Base-by-base conservation (phyloP, 768 basidiomycete species). In the Solioccasus polychromus region DNA sequence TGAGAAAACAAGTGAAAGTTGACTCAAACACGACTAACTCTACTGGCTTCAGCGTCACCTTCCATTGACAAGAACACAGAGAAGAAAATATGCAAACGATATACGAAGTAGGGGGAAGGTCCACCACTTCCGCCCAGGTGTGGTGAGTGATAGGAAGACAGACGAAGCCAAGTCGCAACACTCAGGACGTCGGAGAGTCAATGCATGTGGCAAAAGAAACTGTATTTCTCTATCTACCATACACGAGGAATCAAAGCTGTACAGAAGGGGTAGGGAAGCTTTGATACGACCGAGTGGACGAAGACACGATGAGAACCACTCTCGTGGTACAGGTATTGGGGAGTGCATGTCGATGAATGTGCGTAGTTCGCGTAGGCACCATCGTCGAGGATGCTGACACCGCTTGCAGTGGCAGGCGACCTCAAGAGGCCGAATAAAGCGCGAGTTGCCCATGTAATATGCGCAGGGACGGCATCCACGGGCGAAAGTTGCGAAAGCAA, bases 161-260 rank as follows among this genome's bases (percentile, higher is more conserved):
- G 44, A 56, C 29, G 39, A 52, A 58, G 62, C 58, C 54, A 67
- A 63, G 64, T 66, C 56, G 58, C 56, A 61, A 57, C 59, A 53
- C 52, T 63, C 54, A 55, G 52, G 64, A 60, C 58, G 75, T 76
- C 75, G 75, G 76, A 77, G 75, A 77, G 75, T 77, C 73, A 77
- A 77, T 67, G 70, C 63, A 62, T 67, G 66, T 71, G 67, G 66
- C 69, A 64, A 66, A 66, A 66, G 56, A 60, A 67, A 67, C 55
- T 66, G 51, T 66, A 66, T 66, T 68, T 67, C 54, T 45, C 53
- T 62, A 66, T 61, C 52, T 66, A 68, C 37, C 44, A 45, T 61
- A 68, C 61, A 66, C 40, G 55, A 57, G 46, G 51, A 47, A 54
- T 38, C 40, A 55, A 50, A 44, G 46, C 44, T 43, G 44, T 55